Evolutionary conservation across 306 rosid species (phyloP).

Genomic region (Heteromeles arbutifolia): DNA sequence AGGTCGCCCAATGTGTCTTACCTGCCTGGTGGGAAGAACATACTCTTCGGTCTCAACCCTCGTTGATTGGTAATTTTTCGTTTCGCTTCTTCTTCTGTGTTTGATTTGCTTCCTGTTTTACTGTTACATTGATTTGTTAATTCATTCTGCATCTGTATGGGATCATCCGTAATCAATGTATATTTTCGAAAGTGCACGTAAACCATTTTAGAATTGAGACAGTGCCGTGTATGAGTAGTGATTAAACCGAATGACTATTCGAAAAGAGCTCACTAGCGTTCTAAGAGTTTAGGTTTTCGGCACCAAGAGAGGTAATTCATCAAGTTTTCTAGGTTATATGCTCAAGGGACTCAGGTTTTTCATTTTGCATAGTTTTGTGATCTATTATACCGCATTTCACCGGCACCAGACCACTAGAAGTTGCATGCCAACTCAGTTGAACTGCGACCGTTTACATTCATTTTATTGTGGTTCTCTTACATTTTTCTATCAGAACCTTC

Average conservation of each 20-base stretch:
- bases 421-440: background rate
- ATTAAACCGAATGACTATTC: background rate
- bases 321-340: background rate
- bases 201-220: background rate
- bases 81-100: background rate
- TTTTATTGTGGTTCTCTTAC: background rate
- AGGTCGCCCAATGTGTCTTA: slow-evolving; percentile 80
- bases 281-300: background rate
- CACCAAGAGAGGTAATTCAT: background rate
- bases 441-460: background rate
- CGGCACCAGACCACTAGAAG: background rate
- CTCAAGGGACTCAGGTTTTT: background rate
- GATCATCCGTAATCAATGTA: background rate
- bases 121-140: background rate
- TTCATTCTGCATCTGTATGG: background rate
- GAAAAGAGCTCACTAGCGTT: background rate
- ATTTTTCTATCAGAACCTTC: background rate
- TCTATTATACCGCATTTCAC: background rate
- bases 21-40: slow-evolving; percentile 47
- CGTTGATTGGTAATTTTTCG: slow-evolving; percentile 49
- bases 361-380: background rate
- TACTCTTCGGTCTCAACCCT: slow-evolving; percentile 67
- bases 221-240: background rate
- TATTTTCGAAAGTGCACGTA: background rate
- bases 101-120: background rate